These are phyloP conservation scores for Mycosarcoma mackinlayi DNA, from an alignment of 1,284 basidiomycete genomes.

Conservation along the genomic window DNA sequence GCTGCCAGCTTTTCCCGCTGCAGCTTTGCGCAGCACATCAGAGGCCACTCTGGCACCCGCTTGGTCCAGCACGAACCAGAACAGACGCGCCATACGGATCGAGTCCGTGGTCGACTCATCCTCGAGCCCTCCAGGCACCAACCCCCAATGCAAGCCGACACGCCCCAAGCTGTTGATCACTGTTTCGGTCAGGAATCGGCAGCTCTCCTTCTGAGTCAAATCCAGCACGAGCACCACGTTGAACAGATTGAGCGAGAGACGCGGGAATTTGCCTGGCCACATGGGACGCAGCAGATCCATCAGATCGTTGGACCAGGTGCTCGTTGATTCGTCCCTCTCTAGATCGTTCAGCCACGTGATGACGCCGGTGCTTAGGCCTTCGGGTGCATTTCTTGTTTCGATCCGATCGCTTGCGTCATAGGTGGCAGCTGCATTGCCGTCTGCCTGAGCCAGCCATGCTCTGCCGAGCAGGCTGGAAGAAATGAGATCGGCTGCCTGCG, in stretches of 20 bases:
- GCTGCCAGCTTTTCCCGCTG: slow-evolving; percentile 10
- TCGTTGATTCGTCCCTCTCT: slow-evolving; percentile 76
- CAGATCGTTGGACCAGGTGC: slow-evolving; percentile 36
- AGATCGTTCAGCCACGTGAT: slow-evolving; percentile 91
- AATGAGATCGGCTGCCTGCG: slow-evolving; percentile 79
- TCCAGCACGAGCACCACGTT: slow-evolving; percentile 62
- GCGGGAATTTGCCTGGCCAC: slow-evolving; percentile 59
- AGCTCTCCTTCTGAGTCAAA: slow-evolving; percentile 45
- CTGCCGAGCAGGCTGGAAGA: slow-evolving; percentile 39
- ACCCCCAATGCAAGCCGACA: slow-evolving; percentile 58
- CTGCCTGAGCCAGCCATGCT: slow-evolving; percentile 29
- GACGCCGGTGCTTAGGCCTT: slow-evolving; percentile 69
- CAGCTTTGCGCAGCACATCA: slow-evolving; percentile 41
- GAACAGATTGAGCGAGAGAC: slow-evolving; percentile 61
- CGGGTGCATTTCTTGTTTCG: slow-evolving; percentile 20
- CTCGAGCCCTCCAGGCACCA: slow-evolving; percentile 58
- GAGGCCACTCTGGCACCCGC: slow-evolving; percentile 24
- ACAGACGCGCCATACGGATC: slow-evolving; percentile 47
- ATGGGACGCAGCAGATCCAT: slow-evolving; percentile 52
- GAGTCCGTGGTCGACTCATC: slow-evolving; percentile 20
- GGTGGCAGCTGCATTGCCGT: slow-evolving; percentile 68
- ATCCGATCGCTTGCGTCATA: slow-evolving; percentile 65
- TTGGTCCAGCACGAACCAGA: slow-evolving; percentile 52
- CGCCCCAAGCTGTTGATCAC: slow-evolving; percentile 45
- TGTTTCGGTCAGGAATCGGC: slow-evolving; percentile 54